Base-by-base conservation (phyloP, 164 flowering plant species). In the Vitis cinerea region DNA sequence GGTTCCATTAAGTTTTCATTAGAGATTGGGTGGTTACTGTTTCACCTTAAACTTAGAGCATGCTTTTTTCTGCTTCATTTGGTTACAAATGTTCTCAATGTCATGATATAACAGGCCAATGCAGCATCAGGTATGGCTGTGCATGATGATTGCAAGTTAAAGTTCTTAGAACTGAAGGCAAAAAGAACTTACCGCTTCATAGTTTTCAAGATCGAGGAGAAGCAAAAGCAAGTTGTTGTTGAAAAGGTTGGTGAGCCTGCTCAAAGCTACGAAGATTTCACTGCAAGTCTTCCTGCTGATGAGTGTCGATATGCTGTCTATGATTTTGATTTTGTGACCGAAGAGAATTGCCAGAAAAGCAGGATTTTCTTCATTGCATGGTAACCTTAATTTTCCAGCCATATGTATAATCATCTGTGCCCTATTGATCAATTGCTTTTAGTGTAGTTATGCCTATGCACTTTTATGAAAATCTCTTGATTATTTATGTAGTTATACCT, bases 301-400 rank as follows among this genome's bases (percentile, higher is more conserved):
- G 79, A 77, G 64, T 77, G 79, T 52, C 76, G 79, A 31, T 77
- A 77, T 61, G 79, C 79, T 48, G 67, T 77, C 50, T 77, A 64
- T 49, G 79, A 76, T 52, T 76, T 71, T 60, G 79, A 76, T 55
- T 76, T 67, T 51, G 75, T 76, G 60, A 76, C 79, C 13, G 73
- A 23, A 10, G 79, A 77, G 67, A 72, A 72, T 64, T 72, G 75
- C 70, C 75, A 72, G 66, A 76, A 72, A 55, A 76, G 79, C 75
- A 68, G 75, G 72, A 76, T 76, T n/a, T 76, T 76, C 69, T 76
- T 76, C 72, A 76, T 76, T 72, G 79, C 79, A 10, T 76, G 79
- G 79, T 76, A 72, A 51, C 19, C 4, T 10, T 47, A 47, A n/a
- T 61, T 8, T 12, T 14, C 50, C 15, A 37, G 67, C 60, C 47